Conservation (phyloP, 225 moss, liverwort and hornwort genomes). For the Polytrichum formosum region DNA sequence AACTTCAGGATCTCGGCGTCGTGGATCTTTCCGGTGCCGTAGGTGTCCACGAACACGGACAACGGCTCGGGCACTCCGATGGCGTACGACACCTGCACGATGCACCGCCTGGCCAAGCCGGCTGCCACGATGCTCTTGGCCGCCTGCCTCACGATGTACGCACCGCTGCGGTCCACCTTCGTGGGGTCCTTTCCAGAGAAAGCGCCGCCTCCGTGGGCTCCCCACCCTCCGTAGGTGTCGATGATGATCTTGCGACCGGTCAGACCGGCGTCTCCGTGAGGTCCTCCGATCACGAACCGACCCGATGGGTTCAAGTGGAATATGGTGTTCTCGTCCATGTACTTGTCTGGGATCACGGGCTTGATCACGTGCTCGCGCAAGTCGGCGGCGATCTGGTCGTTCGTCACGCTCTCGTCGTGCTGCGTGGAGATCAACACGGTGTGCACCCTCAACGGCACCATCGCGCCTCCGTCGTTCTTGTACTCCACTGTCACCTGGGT, state of each 20-base stretch:
- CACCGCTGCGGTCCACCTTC: slow-evolving; percentile 83
- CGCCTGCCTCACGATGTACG: slow-evolving; percentile 86
- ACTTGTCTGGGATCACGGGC: slow-evolving; percentile 81
- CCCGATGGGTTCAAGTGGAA: slow-evolving; percentile 87
- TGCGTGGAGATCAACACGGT: slow-evolving; percentile 85
- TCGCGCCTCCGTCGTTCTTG: slow-evolving; percentile 68
- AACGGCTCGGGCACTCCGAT: slow-evolving; percentile 85
- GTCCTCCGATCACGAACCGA: slow-evolving; percentile 81
- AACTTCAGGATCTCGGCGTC: slow-evolving; percentile 63
- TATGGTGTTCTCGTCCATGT: slow-evolving; percentile 86
- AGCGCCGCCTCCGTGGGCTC: slow-evolving; percentile 78
- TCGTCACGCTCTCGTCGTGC: slow-evolving; percentile 91
- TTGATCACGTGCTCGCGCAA: slow-evolving; percentile 82
- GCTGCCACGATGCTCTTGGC: slow-evolving; percentile 85
- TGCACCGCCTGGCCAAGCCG: slow-evolving; percentile 67
- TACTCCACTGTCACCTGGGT: slow-evolving; percentile 93
- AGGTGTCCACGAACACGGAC: slow-evolving; percentile 84
- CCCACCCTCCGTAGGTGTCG: slow-evolving; percentile 90
- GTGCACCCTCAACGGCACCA: slow-evolving; percentile 80
- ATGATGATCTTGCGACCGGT: slow-evolving; percentile 87
- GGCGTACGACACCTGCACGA: slow-evolving; percentile 87
- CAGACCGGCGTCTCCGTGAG: slow-evolving; percentile 82
- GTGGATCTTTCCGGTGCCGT: slow-evolving; percentile 72
- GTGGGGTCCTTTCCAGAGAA: slow-evolving; percentile 87
- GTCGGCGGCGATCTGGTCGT: slow-evolving; percentile 84